A percentile compares a stretch with the other conserved stretches of the same genome.
Evolutionary conservation across 148 eudicot genomes (phyloP).

Genomic region (Camellia lanceoleosa): DNA sequence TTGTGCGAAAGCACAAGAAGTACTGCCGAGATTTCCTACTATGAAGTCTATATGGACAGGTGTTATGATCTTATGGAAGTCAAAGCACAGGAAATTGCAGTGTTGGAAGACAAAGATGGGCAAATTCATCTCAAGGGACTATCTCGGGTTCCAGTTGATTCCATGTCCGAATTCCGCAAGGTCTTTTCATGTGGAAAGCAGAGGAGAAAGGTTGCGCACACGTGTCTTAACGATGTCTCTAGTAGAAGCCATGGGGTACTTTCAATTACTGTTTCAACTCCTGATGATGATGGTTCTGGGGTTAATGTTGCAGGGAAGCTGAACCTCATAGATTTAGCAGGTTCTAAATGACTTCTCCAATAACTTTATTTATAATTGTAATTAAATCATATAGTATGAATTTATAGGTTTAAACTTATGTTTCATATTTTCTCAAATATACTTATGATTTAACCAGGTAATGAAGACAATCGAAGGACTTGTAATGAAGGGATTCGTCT

Average conservation of each 20-base stretch:
- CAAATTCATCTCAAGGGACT: conserved; percentile 71
- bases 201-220: conserved; percentile 84
- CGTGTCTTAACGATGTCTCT: conserved; percentile 82
- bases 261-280: conserved; percentile 48
- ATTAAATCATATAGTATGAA: not conserved
- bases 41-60: conserved; percentile 82
- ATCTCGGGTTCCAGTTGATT: conserved; percentile 53
- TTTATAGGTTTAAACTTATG: not conserved
- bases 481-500: conserved; percentile 88
- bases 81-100: conserved; percentile 61
- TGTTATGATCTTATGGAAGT: conserved; percentile 86
- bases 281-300: conserved; percentile 32
- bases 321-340: conserved; percentile 94
- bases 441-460: conserved; percentile 44
- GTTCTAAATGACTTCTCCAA: conserved; percentile 19
- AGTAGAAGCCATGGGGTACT: conserved; percentile 94
- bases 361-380: not conserved
- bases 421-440: not conserved
- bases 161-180: conserved; percentile 56
- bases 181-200: conserved; percentile 59
- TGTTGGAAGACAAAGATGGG: conserved; percentile 78
- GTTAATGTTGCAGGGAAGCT: conserved; percentile 56
- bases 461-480: conserved; percentile 86
- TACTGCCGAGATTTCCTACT: conserved; percentile 64
- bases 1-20: conserved; percentile 54